These are phyloP conservation scores for Tetrapyrgos nigripes DNA, from an alignment of 1,284 basidiomycete species.

Conservation along the genomic window DNA sequence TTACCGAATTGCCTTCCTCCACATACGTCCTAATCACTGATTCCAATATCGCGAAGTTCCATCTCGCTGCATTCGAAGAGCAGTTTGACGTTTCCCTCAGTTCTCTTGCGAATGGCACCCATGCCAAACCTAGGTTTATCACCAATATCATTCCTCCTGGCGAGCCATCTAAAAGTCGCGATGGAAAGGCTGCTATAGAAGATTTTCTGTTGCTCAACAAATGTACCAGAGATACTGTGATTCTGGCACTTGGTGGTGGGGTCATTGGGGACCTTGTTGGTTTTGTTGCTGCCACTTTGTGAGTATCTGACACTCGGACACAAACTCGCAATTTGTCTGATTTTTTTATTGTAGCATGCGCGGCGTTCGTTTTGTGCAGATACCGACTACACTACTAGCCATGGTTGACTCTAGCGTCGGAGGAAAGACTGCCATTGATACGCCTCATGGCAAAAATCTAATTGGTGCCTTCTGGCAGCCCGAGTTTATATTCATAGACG, in stretches of 20 bases:
- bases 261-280: conserved; percentile 97
- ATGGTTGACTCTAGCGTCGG: conserved; percentile 99
- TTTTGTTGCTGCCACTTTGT: conserved; percentile 99
- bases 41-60: conserved; percentile 83
- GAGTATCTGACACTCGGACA: conserved; percentile 40
- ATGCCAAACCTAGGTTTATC: conserved; percentile 71
- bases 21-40: conserved; percentile 96
- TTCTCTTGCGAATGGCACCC: conserved; percentile 25
- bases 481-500: conserved; percentile 96
- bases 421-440: conserved; percentile 99
- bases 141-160: conserved; percentile 87
- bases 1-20: conserved; percentile 79
- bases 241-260: conserved; percentile 94
- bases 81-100: conserved; percentile 59
- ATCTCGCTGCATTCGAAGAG: conserved; percentile 71
- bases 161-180: conserved; percentile 90
- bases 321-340: neutral
- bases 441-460: conserved; percentile 94
- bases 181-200: conserved; percentile 93
- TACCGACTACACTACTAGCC: conserved; percentile 95
- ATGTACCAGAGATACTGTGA: conserved; percentile 93
- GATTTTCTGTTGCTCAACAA: conserved; percentile 90
- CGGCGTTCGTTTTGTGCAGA: conserved; percentile 85
- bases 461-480: conserved; percentile 99
- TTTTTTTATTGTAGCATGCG: conserved; percentile 66